Base-by-base conservation (phyloP, 345 rosid genomes). In the Moringa oleifera region DNA sequence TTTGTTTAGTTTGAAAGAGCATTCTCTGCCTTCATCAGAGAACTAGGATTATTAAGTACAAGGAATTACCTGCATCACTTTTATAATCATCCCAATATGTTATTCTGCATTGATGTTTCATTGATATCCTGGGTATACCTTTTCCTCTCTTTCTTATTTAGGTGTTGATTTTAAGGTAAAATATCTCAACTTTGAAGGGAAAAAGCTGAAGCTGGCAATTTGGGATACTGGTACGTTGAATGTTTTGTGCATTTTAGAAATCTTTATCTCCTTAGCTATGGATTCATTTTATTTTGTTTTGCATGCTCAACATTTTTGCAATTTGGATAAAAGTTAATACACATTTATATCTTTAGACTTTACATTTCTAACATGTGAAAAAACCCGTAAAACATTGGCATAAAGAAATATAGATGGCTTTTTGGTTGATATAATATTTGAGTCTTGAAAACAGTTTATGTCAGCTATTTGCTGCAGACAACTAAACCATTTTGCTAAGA, bases 141-240 rank as follows among this genome's bases (percentile, higher is more conserved):
- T 2, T 41, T 9, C 47, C 13, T 41, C 13, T 4, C 8, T 41
- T 41, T 41, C 47, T 52, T 65, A 25, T 70, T 72, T 78, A 94
- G 99, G 97, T 58, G 99, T 94, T 61, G 99, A 94, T 82, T 94
- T 94, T 57, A 94, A 94, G 85, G 73, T 94, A 75, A 94, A 94
- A 75, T 74, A 62, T 64, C 68, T 90, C 51, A 83, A 75, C 22
- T 71, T 79, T 33, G 85, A 75, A 72, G 99, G 88, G 45, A 94
- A 94, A 69, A 82, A 74, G 66, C 73, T 94, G 74, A 94, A 94
- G 73, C 86, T 94, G 33, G 90, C 97, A 6, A 86, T 94, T 36
- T 94, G 99, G 99, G 99, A 94, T 68, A 94, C 99, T 65, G 99
- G 97, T 90, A 41, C 47, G 6, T 7, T 41, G 17, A n/a, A n/a